phyloP scores from a whole-genome alignment of 805 yeast genomes.

The Candida parachauliodes region DNA sequence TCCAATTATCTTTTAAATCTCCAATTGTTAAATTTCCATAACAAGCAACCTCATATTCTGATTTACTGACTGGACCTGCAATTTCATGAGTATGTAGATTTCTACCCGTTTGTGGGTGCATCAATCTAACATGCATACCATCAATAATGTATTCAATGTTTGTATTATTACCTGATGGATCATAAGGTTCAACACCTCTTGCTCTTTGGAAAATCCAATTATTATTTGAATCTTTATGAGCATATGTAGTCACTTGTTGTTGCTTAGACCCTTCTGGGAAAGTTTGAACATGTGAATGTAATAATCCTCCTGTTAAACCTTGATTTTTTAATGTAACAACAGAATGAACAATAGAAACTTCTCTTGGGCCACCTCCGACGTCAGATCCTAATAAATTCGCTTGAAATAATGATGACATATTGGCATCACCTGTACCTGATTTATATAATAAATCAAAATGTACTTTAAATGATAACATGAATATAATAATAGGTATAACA shows the following conservation, averaged over 20 bases:
- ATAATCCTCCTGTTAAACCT: slow-evolving; percentile 43
- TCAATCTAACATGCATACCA: slow-evolving; percentile 59
- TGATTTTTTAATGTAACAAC: slow-evolving; percentile 38
- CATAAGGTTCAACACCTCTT: slow-evolving; percentile 32
- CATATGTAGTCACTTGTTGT: slow-evolving; percentile 46
- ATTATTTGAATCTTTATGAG: slow-evolving; percentile 45
- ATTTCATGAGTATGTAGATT: slow-evolving; percentile 73
- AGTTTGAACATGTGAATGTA: slow-evolving; percentile 45
- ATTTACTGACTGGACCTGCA: slow-evolving; percentile 55
- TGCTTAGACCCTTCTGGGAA: slow-evolving; percentile 47
- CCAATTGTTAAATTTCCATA: slow-evolving; percentile 66
- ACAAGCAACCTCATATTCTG: slow-evolving; percentile 63
- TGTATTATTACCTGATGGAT: slow-evolving; percentile 27
- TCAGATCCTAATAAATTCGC: slow-evolving; percentile 68
- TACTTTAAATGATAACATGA: slow-evolving; percentile 63
- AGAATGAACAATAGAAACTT: slow-evolving; percentile 52
- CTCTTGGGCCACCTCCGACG: slow-evolving; percentile 65
- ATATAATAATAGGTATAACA: slow-evolving; percentile 58
- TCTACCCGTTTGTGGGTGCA: slow-evolving; percentile 58
- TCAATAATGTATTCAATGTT: slow-evolving; percentile 44
- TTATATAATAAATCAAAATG: slow-evolving; percentile 72
- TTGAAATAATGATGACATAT: slow-evolving; percentile 78
- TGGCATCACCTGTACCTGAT: slow-evolving; percentile 78
- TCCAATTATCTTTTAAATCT: slow-evolving; percentile 76
- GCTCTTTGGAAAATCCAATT: slow-evolving; percentile 48